Evolutionary conservation across 805 yeast species (phyloP).

Genomic region (Clavispora phyllophila): DNA sequence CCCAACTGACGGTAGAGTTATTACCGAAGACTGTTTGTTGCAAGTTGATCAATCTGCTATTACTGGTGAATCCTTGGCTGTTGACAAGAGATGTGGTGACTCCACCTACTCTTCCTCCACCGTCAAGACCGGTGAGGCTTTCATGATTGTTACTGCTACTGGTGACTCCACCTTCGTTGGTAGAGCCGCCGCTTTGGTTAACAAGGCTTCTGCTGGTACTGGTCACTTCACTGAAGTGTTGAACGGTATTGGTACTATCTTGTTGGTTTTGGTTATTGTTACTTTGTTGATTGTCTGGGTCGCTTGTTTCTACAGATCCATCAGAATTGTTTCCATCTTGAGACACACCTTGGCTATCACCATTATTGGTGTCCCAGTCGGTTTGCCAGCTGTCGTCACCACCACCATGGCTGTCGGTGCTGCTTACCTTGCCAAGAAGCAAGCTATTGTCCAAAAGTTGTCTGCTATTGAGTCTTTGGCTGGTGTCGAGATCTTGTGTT

Average conservation of each 20-base stretch:
- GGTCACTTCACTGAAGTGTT: conserved; percentile 98
- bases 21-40: conserved; percentile 77
- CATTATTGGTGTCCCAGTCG: conserved; percentile 97
- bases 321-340: conserved; percentile 78
- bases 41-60: conserved; percentile 96
- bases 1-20: conserved; percentile 89
- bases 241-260: conserved; percentile 94
- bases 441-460: conserved; percentile 94
- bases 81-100: conserved; percentile 87
- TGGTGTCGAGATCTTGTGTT: conserved; percentile 96
- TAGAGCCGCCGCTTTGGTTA: conserved; percentile 94
- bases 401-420: conserved; percentile 99
- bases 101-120: conserved; percentile 87
- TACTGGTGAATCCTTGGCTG: conserved; percentile 97
- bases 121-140: conserved; percentile 92
- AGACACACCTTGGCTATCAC: conserved; percentile 93
- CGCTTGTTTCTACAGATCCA: conserved; percentile 91
- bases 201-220: conserved; percentile 86
- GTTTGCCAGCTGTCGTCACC: conserved; percentile 97
- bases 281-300: conserved; percentile 88
- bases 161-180: conserved; percentile 96
- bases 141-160: conserved; percentile 90
- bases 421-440: conserved; percentile 94
- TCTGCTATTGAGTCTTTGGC: conserved; percentile 96
- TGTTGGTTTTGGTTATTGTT: conserved; percentile 80